These are phyloP conservation scores for Arachnopeziza araneosa DNA, from an alignment of 2,329 filamentous ascomycete species.

Conservation along the genomic window DNA sequence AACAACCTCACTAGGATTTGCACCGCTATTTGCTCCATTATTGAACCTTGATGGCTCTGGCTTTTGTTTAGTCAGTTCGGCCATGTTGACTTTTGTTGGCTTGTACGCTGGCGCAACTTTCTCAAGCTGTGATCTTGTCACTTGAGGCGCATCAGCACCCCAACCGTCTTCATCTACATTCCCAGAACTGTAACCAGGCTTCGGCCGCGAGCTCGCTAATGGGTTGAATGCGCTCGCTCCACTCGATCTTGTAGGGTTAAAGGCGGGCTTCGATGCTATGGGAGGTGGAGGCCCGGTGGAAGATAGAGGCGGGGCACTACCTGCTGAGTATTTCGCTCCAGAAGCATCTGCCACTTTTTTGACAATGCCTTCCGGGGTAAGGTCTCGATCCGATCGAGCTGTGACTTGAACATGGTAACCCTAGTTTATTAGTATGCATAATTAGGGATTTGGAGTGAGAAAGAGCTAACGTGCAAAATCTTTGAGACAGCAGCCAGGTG, in stretches of 20 bases:
- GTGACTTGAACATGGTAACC: constrained; percentile 98
- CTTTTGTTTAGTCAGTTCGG: constrained; percentile 71
- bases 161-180: constrained; percentile 81
- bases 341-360: constrained; percentile 94
- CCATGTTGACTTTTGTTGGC: constrained; percentile 92
- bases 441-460: not conserved
- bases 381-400: constrained; percentile 82
- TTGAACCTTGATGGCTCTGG: constrained; percentile 58
- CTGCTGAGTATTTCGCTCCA: constrained; percentile 84
- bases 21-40: constrained; percentile 34
- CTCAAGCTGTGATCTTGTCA: constrained; percentile 80
- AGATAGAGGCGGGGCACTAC: constrained; percentile 53
- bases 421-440: constrained; percentile 31
- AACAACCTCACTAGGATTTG: constrained; percentile 60
- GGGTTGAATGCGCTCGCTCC: constrained; percentile 57
- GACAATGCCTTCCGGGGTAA: constrained; percentile 81
- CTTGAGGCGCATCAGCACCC: constrained; percentile 88
- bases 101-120: constrained; percentile 91
- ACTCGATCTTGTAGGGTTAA: constrained; percentile 63
- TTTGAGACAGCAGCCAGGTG: constrained; percentile 86
- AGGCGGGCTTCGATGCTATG: constrained; percentile 81
- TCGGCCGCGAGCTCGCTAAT: constrained; percentile 57
- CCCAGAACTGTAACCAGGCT: constrained; percentile 45
- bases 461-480: constrained; percentile 65
- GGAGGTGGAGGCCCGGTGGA: constrained; percentile 39